phyloP scores from a whole-genome alignment of 2,329 filamentous ascomycete species.

The Botrytis cinerea region DNA sequence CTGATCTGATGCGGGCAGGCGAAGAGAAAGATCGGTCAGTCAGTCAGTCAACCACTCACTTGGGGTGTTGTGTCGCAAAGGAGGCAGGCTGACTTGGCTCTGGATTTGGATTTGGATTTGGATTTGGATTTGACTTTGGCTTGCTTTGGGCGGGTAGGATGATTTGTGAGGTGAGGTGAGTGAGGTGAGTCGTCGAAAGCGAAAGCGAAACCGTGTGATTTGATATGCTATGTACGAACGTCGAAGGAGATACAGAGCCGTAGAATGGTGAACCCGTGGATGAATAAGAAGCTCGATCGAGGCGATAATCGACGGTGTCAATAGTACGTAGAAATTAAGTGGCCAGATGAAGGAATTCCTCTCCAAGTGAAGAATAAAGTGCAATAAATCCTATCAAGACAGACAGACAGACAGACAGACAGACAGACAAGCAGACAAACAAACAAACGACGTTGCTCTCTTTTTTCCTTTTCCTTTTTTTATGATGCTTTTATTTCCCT shows the following conservation, averaged over 20 bases:
- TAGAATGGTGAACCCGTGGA: background rate
- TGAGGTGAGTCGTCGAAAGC: background rate
- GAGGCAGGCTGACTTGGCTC: background rate
- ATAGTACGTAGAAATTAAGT: background rate
- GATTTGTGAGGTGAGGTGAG: background rate
- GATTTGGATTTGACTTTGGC: background rate
- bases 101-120: background rate
- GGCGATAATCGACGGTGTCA: background rate
- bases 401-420: background rate
- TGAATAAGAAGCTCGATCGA: background rate
- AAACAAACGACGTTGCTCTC: background rate
- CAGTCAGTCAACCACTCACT: background rate
- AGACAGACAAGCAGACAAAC: background rate
- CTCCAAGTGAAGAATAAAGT: background rate
- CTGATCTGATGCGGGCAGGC: background rate
- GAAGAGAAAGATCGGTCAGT: background rate
- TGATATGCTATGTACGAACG: background rate
- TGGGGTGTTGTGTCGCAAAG: background rate
- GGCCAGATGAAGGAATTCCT: constrained; percentile 1
- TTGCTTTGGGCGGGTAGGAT: background rate
- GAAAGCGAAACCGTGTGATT: background rate
- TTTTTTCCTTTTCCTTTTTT: background rate
- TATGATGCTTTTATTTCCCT: background rate
- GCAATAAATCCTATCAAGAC: background rate
- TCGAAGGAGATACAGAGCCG: background rate